Base-by-base conservation (phyloP, 192 early-diverging fungal genomes). In the Gigaspora rosea region DNA sequence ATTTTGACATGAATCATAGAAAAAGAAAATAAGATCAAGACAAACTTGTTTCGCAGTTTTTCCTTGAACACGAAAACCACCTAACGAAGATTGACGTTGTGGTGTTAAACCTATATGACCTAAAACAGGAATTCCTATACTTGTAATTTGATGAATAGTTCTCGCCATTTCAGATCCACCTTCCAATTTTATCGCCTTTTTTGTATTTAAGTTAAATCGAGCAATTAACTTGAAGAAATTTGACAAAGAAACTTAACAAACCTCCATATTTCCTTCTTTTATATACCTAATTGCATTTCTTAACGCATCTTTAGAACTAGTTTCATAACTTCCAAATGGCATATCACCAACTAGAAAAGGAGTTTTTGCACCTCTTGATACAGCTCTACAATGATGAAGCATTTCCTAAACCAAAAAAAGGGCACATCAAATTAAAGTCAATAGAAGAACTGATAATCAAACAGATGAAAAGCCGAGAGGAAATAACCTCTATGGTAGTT, bases 21-120 rank as follows among this genome's bases (percentile, higher is more conserved):
- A 54, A 16, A 54, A 0, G 52, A 54, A 16, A 51, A 11, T 51
- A 51, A 54, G 2, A 16, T 16, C 11, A 54, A 54, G 52, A 54
- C 11, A 12, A 54, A 87, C 86, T 76, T 86, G 88, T 66, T 88
- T 82, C 0, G 89, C 87, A 15, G 96, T 94, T 74, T 95, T 96
- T 51, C 95, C 97, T 80, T 97, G 96, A 46, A 96, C 94, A 67
- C 89, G 90, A 85, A 93, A 98, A 22, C 96, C 96, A 72, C 96
- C 95, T 79, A 98, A 79, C 6, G 93, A 85, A 59, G 92, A 85
- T 54, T 92, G 91, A 5, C 96, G 89, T 82, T 98, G 98, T 64
- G 98, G 98, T 12, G 95, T 99, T 73, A 99, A 83, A 0, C 98
- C 97, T 74, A 99, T 90, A 69, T 99, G 98, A 3, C 92, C 97